Percentiles rank a stretch among this genome's conserved stretches.
These are phyloP conservation scores for Pichia nanzhaoensis DNA, from an alignment of 805 yeast species.

Conservation along the genomic window DNA sequence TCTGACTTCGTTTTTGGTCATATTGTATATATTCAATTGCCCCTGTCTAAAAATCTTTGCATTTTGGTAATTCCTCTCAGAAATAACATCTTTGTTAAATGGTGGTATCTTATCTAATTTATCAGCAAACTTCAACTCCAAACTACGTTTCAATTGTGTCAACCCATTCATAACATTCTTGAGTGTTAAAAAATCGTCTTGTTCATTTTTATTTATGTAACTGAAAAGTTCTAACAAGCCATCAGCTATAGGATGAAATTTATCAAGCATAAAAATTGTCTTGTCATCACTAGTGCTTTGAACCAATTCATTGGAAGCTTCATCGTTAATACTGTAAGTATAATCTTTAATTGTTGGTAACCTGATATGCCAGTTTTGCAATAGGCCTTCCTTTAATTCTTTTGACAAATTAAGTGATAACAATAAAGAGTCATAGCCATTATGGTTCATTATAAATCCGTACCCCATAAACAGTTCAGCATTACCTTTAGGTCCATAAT, in stretches of 20 bases:
- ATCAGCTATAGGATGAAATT: slow-evolving; percentile 33
- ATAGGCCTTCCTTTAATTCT: neutral
- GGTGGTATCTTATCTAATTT: slow-evolving; percentile 15
- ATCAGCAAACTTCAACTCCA: slow-evolving; percentile 39
- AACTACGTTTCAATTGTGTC: slow-evolving; percentile 46
- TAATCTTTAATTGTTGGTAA: slow-evolving; percentile 26
- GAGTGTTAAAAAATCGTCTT: slow-evolving; percentile 41
- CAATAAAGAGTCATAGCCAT: slow-evolving; percentile 51
- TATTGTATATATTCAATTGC: slow-evolving; percentile 34
- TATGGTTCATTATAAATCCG: slow-evolving; percentile 62
- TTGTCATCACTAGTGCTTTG: neutral
- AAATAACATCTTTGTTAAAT: slow-evolving; percentile 4
- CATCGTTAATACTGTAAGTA: slow-evolving; percentile 18
- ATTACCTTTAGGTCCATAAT: slow-evolving; percentile 84
- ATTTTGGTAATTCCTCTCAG: slow-evolving; percentile 16
- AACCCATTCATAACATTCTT: slow-evolving; percentile 58
- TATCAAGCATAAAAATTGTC: slow-evolving; percentile 24
- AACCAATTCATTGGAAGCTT: neutral
- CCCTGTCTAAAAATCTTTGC: slow-evolving; percentile 34
- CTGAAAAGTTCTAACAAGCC: slow-evolving; percentile 48
- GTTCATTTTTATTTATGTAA: slow-evolving; percentile 39
- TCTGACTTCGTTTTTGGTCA: slow-evolving; percentile 36
- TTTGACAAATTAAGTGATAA: slow-evolving; percentile 43
- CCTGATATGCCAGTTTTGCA: slow-evolving; percentile 17
- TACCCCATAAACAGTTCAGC: slow-evolving; percentile 76